These are phyloP conservation scores for Heritiera fomes DNA, from an alignment of 345 rosid species.

Conservation along the genomic window DNA sequence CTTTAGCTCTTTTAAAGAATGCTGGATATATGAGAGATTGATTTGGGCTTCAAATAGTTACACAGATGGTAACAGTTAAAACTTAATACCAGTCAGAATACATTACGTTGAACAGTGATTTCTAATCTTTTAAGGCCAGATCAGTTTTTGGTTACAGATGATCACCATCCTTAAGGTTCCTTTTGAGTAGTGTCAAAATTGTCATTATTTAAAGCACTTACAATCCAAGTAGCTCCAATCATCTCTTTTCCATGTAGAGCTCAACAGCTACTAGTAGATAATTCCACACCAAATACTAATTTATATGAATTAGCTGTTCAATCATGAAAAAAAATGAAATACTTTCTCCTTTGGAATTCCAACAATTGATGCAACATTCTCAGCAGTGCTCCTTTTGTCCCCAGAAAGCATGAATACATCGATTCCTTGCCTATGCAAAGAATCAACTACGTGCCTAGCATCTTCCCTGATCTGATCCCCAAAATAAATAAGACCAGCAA, in stretches of 20 bases:
- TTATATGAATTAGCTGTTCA: neutral
- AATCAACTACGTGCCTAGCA: constrained; percentile 69
- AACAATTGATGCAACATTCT: constrained; percentile 82
- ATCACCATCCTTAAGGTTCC: too few species aligned
- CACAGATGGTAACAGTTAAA: too few species aligned
- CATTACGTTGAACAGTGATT: too few species aligned
- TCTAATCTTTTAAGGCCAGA: too few species aligned
- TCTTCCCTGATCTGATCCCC: constrained; percentile 94
- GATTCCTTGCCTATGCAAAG: constrained; percentile 69
- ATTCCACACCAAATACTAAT: neutral
- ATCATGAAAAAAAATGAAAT: constrained; percentile 18
- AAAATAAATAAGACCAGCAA: constrained; percentile 76
- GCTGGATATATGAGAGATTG: neutral
- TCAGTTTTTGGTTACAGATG: too few species aligned
- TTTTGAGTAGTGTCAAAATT: neutral
- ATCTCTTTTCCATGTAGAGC: neutral
- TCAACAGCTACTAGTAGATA: neutral
- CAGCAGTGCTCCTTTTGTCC: constrained; percentile 80
- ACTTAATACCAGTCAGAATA: too few species aligned
- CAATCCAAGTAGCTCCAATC: neutral
- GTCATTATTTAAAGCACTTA: neutral
- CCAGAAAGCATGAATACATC: constrained; percentile 91
- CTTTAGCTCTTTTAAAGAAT: too few species aligned
- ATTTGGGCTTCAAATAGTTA: neutral
- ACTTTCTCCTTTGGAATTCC: constrained; percentile 87